A percentile compares a stretch with the other conserved stretches of the same genome.
phyloP scores from a whole-genome alignment of 1,139 yeast genomes.

The Sugiyamaella sp. region DNA sequence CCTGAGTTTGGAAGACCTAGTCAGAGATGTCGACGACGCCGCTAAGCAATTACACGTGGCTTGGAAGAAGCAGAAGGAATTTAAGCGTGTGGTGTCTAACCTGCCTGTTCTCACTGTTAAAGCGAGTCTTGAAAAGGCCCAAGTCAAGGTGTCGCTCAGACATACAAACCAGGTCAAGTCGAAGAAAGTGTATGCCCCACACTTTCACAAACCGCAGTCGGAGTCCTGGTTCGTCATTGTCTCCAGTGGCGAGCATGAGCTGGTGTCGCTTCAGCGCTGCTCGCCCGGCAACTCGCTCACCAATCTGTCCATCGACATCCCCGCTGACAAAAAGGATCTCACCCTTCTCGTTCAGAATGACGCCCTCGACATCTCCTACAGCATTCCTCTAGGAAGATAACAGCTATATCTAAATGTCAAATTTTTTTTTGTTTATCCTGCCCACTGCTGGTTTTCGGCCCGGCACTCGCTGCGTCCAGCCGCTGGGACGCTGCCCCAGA shows the following conservation, averaged over 20 bases:
- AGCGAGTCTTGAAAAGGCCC: constrained; percentile 41
- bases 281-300: constrained; percentile 22
- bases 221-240: constrained; percentile 90
- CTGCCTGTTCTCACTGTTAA: constrained; percentile 47
- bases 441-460: too few species aligned
- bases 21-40: constrained; percentile 23
- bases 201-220: constrained; percentile 87
- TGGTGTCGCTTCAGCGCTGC: constrained; percentile 34
- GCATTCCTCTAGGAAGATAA: constrained; percentile 15
- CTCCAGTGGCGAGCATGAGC: constrained; percentile 48
- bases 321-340: constrained; percentile 4
- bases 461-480: background rate
- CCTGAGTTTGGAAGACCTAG: constrained; percentile 24
- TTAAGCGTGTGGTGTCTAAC: constrained; percentile 47
- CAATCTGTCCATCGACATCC: constrained; percentile 20
- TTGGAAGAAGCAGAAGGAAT: constrained; percentile 39
- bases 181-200: constrained; percentile 47
- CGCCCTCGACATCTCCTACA: constrained; percentile 21
- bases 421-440: background rate
- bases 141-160: constrained; percentile 5
- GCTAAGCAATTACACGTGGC: constrained; percentile 46
- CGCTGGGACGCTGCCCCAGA: background rate
- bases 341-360: constrained; percentile 20
- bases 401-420: background rate
- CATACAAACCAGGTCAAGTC: constrained; percentile 11